These are phyloP conservation scores for Sugiyamaella floridensis DNA, from an alignment of 805 yeast species.

Conservation along the genomic window DNA sequence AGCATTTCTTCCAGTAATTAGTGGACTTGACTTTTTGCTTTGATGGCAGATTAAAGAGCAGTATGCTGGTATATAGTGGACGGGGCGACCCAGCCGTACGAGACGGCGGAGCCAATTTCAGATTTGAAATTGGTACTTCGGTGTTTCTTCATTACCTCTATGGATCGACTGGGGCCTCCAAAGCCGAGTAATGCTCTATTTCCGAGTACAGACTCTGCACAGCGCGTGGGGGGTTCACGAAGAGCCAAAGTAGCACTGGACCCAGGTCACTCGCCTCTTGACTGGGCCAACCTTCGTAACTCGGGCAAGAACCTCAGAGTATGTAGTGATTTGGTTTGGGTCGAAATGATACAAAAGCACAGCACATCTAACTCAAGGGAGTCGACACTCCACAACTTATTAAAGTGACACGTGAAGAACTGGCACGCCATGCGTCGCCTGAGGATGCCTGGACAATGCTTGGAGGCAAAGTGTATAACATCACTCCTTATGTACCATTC, in stretches of 20 bases:
- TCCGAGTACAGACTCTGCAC: conserved; percentile 14
- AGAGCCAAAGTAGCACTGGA: conserved; percentile 50
- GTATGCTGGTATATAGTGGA: too few species aligned
- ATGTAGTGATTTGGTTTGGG: conserved; percentile 29
- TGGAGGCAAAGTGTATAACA: conserved; percentile 73
- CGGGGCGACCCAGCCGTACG: too few species aligned
- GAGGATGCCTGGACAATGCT: conserved; percentile 84
- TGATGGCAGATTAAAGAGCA: too few species aligned
- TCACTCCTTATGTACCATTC: conserved; percentile 74
- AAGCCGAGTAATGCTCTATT: not conserved
- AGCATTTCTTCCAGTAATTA: too few species aligned
- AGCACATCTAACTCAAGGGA: conserved; percentile 1
- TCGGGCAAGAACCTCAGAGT: conserved; percentile 49
- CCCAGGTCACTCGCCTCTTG: conserved; percentile 82
- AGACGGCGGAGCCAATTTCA: too few species aligned
- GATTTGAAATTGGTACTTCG: too few species aligned
- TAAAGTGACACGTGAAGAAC: conserved; percentile 44
- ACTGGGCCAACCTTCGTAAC: conserved; percentile 65
- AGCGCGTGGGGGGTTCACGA: conserved; percentile 8
- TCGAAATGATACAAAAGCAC: not conserved
- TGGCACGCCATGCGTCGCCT: conserved; percentile 48
- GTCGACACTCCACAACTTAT: conserved; percentile 2
- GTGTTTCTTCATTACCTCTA: too few species aligned
- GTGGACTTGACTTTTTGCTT: too few species aligned
- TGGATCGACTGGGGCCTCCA: too few species aligned